These are phyloP conservation scores for Setaria viridis DNA, from an alignment of 202 grass and related monocot genomes.

Conservation along the genomic window DNA sequence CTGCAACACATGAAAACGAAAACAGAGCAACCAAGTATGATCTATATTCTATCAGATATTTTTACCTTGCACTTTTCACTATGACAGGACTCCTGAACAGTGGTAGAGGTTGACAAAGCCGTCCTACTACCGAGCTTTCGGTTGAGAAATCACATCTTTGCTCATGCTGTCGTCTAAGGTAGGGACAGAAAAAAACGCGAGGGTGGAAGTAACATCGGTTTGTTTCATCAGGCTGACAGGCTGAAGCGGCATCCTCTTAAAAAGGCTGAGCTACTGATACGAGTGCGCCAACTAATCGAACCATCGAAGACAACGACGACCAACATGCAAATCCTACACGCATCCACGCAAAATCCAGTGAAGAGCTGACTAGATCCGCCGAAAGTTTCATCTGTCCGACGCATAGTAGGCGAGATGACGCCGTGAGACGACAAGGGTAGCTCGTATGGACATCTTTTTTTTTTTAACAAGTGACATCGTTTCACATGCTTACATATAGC, in stretches of 20 bases:
- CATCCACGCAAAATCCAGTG: not conserved
- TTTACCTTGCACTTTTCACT: not conserved
- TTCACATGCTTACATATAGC: not conserved
- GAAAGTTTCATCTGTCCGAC: conserved; percentile 19
- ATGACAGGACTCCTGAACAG: not conserved
- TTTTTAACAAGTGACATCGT: not conserved
- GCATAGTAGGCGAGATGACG: conserved; percentile 6
- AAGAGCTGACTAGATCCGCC: conserved; percentile 22
- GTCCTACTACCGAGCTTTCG: conserved; percentile 11
- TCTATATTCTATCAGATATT: not conserved
- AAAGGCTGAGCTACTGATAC: not conserved
- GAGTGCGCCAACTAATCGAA: not conserved
- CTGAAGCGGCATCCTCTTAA: not conserved
- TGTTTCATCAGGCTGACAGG: not conserved
- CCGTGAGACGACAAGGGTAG: conserved; percentile 8
- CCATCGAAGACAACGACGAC: not conserved
- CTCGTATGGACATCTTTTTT: not conserved
- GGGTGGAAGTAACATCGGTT: not conserved
- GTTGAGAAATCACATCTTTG: conserved; percentile 19
- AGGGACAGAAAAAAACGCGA: not conserved
- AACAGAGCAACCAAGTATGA: not conserved
- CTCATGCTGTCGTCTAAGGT: not conserved
- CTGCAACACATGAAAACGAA: not conserved
- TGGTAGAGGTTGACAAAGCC: not conserved
- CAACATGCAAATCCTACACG: not conserved